Evolutionary conservation across 768 basidiomycete genomes (phyloP), one percentile per base, ranked within the genome.

Genomic region (Inosperma sp.): DNA sequence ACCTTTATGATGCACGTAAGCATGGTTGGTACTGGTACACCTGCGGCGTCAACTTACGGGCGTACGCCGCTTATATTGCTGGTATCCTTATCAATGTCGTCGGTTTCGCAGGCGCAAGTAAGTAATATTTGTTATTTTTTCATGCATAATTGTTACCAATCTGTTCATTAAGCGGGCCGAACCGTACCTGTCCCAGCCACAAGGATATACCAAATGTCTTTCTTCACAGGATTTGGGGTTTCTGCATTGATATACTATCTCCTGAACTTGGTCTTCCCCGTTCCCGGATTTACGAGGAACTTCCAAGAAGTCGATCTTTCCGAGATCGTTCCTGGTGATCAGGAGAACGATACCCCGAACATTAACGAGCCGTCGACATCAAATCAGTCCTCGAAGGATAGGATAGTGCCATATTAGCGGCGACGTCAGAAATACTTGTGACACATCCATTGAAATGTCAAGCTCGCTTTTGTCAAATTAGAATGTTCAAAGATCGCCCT

Each of bases 51-150:
- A 90, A 91, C 70, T 76, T 83, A 67, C 82, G 80, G 25, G 82
- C 84, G 7, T 86, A 85, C 53, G 73, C 74, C 0, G 81, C 82
- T 2, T 87, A 88, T 62, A 72, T 85, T 48, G 61, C 81, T 29
- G 88, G 90, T 14, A 88, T 93, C 55, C 72, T 86, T 7, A 84
- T 91, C 65, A 92, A 92, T 63, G 81, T 88, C 12, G 82, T 88
- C 31, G 89, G 87, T 6, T 92, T 92, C 55, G 83, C 82, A 9
- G 85, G 86, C 46, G 84, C 86, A 14, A 83, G 83, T 78, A 60
- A 54, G 79, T 73, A 8, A 25, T 49, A 27, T 51, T 6, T 19
- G 45, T 33, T 17, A 7, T 36, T 41, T 26, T 13, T 39, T 19
- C 36, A 46, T 47, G 16, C 6, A 12, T 10, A 7, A 13, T 35